phyloP scores from a whole-genome alignment of 805 yeast species.

The Metschnikowia reukaufii region DNA sequence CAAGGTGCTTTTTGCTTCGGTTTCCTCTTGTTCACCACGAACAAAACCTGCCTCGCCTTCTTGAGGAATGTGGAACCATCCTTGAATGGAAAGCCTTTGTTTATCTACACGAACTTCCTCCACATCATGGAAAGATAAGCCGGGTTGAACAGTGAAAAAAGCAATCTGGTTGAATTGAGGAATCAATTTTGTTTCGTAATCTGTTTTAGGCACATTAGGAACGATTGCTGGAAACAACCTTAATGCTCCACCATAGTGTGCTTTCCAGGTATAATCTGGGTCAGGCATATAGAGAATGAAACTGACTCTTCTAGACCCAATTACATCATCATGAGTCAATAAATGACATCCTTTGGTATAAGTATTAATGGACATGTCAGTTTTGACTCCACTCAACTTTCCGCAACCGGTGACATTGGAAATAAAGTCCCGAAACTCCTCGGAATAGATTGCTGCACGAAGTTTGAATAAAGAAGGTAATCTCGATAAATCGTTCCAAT shows the following conservation, averaged over 20 bases:
- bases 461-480: conserved; percentile 75
- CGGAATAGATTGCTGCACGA: conserved; percentile 84
- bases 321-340: conserved; percentile 95
- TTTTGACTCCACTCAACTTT: conserved; percentile 81
- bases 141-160: conserved; percentile 94
- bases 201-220: conserved; percentile 88
- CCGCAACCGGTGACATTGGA: conserved; percentile 84
- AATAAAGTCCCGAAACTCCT: conserved; percentile 76
- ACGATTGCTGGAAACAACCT: conserved; percentile 82
- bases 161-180: conserved; percentile 98
- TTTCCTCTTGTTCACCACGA: conserved; percentile 77
- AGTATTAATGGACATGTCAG: conserved; percentile 90
- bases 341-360: conserved; percentile 93
- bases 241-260: conserved; percentile 90
- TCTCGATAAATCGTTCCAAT: conserved; percentile 68
- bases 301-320: conserved; percentile 90
- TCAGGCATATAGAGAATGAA: conserved; percentile 92
- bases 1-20: conserved; percentile 72
- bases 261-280: conserved; percentile 86
- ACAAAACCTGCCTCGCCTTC: conserved; percentile 83
- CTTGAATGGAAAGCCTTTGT: conserved; percentile 90
- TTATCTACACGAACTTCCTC: conserved; percentile 93
- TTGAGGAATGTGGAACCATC: conserved; percentile 99
- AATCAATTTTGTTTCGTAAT: conserved; percentile 63
- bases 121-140: conserved; percentile 94